These are phyloP conservation scores for Eucalyptus viminalis DNA, from an alignment of 345 rosid genomes.

Conservation along the genomic window DNA sequence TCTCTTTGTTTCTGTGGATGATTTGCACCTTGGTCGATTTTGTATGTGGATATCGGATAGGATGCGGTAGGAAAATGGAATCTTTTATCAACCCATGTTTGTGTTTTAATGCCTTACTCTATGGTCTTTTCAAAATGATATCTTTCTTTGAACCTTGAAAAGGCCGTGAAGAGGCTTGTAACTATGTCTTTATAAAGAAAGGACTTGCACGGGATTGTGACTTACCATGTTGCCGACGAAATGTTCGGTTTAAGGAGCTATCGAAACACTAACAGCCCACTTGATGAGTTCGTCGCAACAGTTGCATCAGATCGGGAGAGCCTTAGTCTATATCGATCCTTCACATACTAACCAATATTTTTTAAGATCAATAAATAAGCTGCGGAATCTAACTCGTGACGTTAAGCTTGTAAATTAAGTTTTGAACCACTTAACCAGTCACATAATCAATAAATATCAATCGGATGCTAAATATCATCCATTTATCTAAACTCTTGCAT, in stretches of 20 bases:
- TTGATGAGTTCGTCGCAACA: fast-evolving
- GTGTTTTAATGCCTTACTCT: background rate
- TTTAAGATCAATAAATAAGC: background rate
- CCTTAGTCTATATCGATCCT: fast-evolving
- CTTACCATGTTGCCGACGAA: fast-evolving
- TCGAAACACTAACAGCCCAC: no score
- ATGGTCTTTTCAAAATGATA: background rate
- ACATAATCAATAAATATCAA: fast-evolving
- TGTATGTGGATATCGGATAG: background rate
- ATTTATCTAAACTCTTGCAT: fast-evolving
- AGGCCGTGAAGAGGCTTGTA: background rate
- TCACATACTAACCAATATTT: background rate
- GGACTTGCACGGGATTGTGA: background rate
- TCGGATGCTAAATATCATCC: fast-evolving
- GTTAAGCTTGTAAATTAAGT: fast-evolving
- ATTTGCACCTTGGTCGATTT: background rate
- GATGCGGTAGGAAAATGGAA: background rate
- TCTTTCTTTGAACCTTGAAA: background rate
- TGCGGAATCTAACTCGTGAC: fast-evolving
- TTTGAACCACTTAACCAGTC: fast-evolving
- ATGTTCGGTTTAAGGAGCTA: background rate
- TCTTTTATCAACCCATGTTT: background rate
- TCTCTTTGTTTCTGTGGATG: background rate
- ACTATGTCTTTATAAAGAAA: background rate
- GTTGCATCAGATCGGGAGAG: no score